Conservation (phyloP, 2,329 filamentous ascomycete species). For the Gnomoniopsis sp. region DNA sequence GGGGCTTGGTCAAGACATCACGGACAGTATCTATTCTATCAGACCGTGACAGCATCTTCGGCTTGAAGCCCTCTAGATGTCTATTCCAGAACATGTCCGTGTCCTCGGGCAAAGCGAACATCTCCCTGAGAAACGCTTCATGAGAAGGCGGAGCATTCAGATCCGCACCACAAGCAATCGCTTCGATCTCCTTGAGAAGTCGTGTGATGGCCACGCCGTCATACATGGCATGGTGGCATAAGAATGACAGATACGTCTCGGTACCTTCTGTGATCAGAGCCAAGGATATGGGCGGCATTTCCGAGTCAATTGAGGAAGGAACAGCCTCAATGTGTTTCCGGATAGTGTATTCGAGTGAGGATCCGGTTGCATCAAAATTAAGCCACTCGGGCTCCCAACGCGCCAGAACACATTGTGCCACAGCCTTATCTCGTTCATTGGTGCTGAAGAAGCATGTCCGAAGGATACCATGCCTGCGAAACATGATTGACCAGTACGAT, state of each 20-base stretch:
- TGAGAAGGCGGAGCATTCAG: conserved; percentile 55
- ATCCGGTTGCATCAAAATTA: conserved; percentile 26
- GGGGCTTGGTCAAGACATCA: conserved; percentile 23
- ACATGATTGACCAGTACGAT: conserved; percentile 60
- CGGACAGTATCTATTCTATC: background rate
- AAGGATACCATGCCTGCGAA: conserved; percentile 69
- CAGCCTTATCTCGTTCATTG: conserved; percentile 55
- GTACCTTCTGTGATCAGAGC: conserved; percentile 34
- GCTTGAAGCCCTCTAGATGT: conserved; percentile 49
- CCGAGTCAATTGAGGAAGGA: conserved; percentile 39
- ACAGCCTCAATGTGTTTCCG: conserved; percentile 38
- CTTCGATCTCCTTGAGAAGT: conserved; percentile 69
- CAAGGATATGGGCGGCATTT: conserved; percentile 42
- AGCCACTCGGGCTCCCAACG: conserved; percentile 40
- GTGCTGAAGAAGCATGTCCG: conserved; percentile 73
- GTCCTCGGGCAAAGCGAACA: conserved; percentile 44
- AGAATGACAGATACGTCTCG: conserved; percentile 40
- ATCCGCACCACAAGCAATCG: conserved; percentile 41
- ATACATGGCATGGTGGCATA: conserved; percentile 79
- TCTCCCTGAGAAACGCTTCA: conserved; percentile 59
- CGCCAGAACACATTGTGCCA: conserved; percentile 68
- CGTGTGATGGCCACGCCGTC: conserved; percentile 74
- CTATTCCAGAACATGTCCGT: conserved; percentile 65
- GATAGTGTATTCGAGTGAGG: conserved; percentile 33
- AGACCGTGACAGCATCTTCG: conserved; percentile 20